These are phyloP conservation scores for Priceomyces medius DNA, from an alignment of 805 yeast species.

Conservation along the genomic window DNA sequence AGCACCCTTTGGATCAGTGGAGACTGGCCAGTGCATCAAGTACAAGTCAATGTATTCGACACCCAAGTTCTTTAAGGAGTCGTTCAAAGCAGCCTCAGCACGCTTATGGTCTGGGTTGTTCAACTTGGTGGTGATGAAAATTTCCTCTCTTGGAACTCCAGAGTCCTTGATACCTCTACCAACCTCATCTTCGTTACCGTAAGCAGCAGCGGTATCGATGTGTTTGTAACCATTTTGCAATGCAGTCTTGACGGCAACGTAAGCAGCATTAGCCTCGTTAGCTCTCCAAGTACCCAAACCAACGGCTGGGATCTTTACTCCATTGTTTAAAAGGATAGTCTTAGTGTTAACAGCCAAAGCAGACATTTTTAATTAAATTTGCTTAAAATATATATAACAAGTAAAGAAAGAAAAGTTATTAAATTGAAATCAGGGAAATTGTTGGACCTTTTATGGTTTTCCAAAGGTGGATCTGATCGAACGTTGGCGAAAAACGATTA, in stretches of 20 bases:
- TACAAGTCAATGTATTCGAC: slow-evolving; percentile 77
- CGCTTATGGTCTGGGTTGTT: slow-evolving; percentile 55
- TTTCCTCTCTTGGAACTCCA: slow-evolving; percentile 61
- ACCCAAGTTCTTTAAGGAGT: slow-evolving; percentile 60
- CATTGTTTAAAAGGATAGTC: slow-evolving; percentile 53
- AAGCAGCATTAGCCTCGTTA: slow-evolving; percentile 48
- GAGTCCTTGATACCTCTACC: slow-evolving; percentile 50
- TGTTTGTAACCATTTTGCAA: slow-evolving; percentile 66
- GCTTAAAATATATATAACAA: too few relatives aligned
- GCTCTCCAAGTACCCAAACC: slow-evolving; percentile 76
- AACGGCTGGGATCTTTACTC: slow-evolving; percentile 60
- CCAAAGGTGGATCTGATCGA: too few relatives aligned
- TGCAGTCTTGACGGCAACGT: slow-evolving; percentile 56
- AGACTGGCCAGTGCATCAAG: slow-evolving; percentile 77
- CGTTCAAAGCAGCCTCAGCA: slow-evolving; percentile 53
- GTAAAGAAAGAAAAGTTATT: too few relatives aligned
- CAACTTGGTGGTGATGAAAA: slow-evolving; percentile 72
- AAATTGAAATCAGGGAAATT: too few relatives aligned
- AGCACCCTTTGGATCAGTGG: slow-evolving; percentile 39
- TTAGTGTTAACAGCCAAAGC: too few relatives aligned
- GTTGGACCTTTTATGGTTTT: too few relatives aligned
- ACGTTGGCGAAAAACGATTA: too few relatives aligned
- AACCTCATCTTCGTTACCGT: slow-evolving; percentile 64
- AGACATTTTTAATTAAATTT: too few relatives aligned
- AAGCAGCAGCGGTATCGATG: slow-evolving; percentile 73